Percentiles rank a stretch among this genome's conserved stretches.
phyloP scores from a whole-genome alignment of 208 protist genomes.

The Acanthamoeba castellanii region DNA sequence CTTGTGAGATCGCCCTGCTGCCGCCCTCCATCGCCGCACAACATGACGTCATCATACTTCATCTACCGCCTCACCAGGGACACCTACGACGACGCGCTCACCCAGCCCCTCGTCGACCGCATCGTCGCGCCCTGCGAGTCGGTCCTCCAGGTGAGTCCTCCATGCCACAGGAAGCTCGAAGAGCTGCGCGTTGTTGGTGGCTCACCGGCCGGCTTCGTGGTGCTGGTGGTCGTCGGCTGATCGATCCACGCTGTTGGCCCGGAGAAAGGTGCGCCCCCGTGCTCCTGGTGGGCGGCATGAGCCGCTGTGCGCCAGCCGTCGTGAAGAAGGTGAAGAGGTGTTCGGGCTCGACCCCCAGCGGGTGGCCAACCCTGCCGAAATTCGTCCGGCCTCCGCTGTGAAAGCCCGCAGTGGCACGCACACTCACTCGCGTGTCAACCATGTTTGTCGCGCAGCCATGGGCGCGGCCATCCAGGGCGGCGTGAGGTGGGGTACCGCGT shows the following conservation, averaged over 20 bases:
- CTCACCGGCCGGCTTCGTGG: not conserved
- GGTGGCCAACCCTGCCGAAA: constrained; percentile 98
- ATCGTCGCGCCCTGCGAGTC: constrained; percentile 93
- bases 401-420: not conserved
- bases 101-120: constrained; percentile 90
- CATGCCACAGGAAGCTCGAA: not conserved
- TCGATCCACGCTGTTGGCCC: constrained; percentile 88
- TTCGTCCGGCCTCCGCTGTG: not conserved
- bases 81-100: constrained; percentile 96
- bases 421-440: no score
- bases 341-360: constrained; percentile 96
- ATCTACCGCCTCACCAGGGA: constrained; percentile 92
- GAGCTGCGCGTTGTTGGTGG: not conserved
- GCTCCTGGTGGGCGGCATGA: constrained; percentile 98
- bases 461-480: no score
- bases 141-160: constrained; percentile 89
- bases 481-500: no score
- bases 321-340: constrained; percentile 92
- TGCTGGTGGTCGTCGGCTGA: not conserved
- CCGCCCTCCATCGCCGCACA: constrained; percentile 95
- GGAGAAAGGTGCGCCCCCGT: constrained; percentile 96
- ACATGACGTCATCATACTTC: constrained; percentile 89
- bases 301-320: constrained; percentile 98
- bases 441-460: no score
- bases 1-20: constrained; percentile 95